phyloP scores from a whole-genome alignment of 148 eudicot species.

The Beta vulgaris region DNA sequence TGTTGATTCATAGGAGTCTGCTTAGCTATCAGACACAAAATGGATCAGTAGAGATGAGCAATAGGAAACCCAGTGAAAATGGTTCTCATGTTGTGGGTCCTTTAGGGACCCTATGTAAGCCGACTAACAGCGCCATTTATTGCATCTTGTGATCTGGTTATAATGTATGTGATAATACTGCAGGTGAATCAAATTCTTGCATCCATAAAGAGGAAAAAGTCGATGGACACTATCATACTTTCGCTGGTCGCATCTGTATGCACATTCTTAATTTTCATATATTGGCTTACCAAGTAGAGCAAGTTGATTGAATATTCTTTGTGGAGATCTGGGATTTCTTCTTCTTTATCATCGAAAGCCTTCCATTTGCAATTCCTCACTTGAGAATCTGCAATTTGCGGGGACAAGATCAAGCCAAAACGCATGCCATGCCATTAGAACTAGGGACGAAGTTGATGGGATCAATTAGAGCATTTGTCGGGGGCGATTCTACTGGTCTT shows the following conservation, averaged over 20 bases:
- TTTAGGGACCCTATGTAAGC: not conserved
- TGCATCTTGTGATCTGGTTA: conserved; percentile 6
- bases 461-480: conserved; percentile 5
- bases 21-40: not conserved
- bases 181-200: conserved; percentile 87
- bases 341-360: not conserved
- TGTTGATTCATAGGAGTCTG: conserved; percentile 5
- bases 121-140: conserved; percentile 10
- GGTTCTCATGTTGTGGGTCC: conserved; percentile 5
- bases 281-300: conserved; percentile 79
- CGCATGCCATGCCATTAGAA: conserved; percentile 14
- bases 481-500: not conserved
- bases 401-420: conserved; percentile 12
- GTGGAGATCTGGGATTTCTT: conserved; percentile 5
- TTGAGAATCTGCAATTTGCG: conserved; percentile 1
- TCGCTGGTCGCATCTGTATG: conserved; percentile 89
- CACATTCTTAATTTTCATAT: conserved; percentile 88
- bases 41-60: not conserved
- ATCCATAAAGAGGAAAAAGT: conserved; percentile 95
- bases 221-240: conserved; percentile 93
- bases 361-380: not conserved
- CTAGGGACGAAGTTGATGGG: conserved; percentile 1
- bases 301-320: conserved; percentile 25
- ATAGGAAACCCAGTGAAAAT: not conserved
- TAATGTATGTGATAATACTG: conserved; percentile 22